Percentiles rank a stretch among this genome's conserved stretches.
Conservation (phyloP, 768 basidiomycete species). For the Calocybe cyanea region DNA sequence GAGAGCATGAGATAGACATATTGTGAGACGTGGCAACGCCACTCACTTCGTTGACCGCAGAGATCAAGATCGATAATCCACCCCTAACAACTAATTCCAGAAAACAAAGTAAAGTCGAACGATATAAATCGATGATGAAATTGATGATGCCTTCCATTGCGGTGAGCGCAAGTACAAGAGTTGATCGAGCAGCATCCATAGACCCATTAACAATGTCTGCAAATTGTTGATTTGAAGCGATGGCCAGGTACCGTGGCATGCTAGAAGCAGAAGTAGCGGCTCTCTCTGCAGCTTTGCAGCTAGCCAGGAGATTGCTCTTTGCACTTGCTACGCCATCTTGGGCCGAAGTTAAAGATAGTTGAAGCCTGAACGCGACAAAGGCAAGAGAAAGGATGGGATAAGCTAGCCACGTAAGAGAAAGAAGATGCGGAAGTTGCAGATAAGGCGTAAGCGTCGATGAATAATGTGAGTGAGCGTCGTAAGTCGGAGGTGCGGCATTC, state of each 20-base stretch:
- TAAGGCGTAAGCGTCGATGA: slow-evolving; percentile 66
- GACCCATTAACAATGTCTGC: slow-evolving; percentile 75
- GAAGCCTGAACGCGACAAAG: slow-evolving; percentile 82
- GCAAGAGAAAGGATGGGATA: slow-evolving; percentile 87
- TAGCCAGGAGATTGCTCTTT: slow-evolving; percentile 73
- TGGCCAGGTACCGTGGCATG: slow-evolving; percentile 85
- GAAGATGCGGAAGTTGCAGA: slow-evolving; percentile 75
- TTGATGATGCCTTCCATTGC: slow-evolving; percentile 86
- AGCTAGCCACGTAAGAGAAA: slow-evolving; percentile 88
- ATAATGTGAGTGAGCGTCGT: slow-evolving; percentile 46
- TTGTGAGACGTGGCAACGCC: background rate
- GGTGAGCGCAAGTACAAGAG: slow-evolving; percentile 72
- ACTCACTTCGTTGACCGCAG: slow-evolving; percentile 78
- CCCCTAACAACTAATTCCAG: slow-evolving; percentile 86
- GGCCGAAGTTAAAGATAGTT: slow-evolving; percentile 67
- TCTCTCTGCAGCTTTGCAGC: slow-evolving; percentile 80
- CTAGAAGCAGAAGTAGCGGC: slow-evolving; percentile 81
- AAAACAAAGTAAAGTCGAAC: slow-evolving; percentile 92
- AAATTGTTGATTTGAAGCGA: slow-evolving; percentile 79
- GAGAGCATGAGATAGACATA: background rate
- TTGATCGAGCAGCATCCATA: slow-evolving; percentile 70
- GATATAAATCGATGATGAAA: slow-evolving; percentile 89
- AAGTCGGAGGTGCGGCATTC: slow-evolving; percentile 51
- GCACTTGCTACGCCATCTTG: slow-evolving; percentile 64
- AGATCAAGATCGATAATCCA: slow-evolving; percentile 73